Percentiles rank a stretch among this genome's conserved stretches.
Conservation (phyloP, 164 flowering plant genomes). For the Magnolia changhungtana region DNA sequence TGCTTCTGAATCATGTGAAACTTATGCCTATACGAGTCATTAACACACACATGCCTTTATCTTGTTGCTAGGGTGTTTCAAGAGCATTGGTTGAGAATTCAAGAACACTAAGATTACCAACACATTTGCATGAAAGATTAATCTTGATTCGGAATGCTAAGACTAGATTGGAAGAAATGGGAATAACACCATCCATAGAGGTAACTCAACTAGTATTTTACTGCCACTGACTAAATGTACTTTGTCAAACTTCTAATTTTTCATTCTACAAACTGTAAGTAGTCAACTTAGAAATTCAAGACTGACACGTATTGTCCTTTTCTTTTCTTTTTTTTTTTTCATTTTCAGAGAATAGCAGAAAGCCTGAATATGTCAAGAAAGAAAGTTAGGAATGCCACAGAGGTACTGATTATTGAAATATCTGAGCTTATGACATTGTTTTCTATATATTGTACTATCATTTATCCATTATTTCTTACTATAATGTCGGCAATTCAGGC, state of each 20-base stretch:
- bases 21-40: not conserved
- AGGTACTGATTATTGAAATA: constrained; percentile 43
- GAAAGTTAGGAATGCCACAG: constrained; percentile 92
- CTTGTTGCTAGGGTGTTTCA: constrained; percentile 70
- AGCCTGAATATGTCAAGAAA: constrained; percentile 73
- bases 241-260: not conserved
- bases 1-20: not conserved
- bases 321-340: not conserved
- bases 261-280: not conserved
- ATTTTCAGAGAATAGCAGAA: constrained; percentile 80
- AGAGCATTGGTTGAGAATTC: constrained; percentile 77
- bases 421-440: not conserved
- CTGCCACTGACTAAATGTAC: not conserved
- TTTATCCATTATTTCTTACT: constrained; percentile 13
- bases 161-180: constrained; percentile 59
- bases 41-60: not conserved
- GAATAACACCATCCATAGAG: constrained; percentile 74
- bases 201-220: constrained; percentile 39
- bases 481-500: constrained; percentile 43
- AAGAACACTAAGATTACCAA: constrained; percentile 75
- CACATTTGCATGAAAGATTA: constrained; percentile 81
- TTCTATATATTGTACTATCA: not conserved
- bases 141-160: constrained; percentile 74
- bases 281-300: not conserved
- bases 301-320: constrained; percentile 15